A percentile compares a stretch with the other conserved stretches of the same genome.
These are phyloP conservation scores for Eremochloa ophiuroides DNA, from an alignment of 176 grass and related monocot species.

Conservation along the genomic window DNA sequence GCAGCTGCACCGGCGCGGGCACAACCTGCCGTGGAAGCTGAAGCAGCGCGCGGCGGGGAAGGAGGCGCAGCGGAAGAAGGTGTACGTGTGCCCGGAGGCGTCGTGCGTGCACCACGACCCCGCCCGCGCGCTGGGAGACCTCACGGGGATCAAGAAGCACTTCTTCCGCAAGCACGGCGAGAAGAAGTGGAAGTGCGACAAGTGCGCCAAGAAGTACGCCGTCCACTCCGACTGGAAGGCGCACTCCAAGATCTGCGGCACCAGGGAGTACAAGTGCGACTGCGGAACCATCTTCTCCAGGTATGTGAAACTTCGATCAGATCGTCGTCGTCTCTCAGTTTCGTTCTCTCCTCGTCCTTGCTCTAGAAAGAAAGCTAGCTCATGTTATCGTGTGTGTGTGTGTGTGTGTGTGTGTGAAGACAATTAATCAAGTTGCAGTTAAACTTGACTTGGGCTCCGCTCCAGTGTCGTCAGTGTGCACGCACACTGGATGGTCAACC, in stretches of 20 bases:
- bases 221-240: slow-evolving; percentile 99
- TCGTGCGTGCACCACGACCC: slow-evolving; percentile 93
- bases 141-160: slow-evolving; percentile 97
- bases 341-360: no score
- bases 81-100: slow-evolving; percentile 83
- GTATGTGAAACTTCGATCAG: no score
- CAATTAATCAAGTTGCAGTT: no score
- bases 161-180: slow-evolving; percentile 99
- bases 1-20: slow-evolving; percentile 93
- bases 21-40: slow-evolving; percentile 99
- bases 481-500: background rate
- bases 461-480: background rate
- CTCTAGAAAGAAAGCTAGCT: no score
- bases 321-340: no score
- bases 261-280: slow-evolving; percentile 91
- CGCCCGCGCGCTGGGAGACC: slow-evolving; percentile 75
- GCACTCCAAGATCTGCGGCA: slow-evolving; percentile 98
- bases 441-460: no score
- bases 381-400: no score
- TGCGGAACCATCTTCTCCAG: slow-evolving; percentile 96
- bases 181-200: slow-evolving; percentile 99
- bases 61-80: slow-evolving; percentile 55
- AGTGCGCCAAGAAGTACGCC: slow-evolving; percentile 96
- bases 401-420: no score
- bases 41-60: slow-evolving; percentile 61